phyloP scores from a whole-genome alignment of 345 rosid species.

The Arabis alpina region DNA sequence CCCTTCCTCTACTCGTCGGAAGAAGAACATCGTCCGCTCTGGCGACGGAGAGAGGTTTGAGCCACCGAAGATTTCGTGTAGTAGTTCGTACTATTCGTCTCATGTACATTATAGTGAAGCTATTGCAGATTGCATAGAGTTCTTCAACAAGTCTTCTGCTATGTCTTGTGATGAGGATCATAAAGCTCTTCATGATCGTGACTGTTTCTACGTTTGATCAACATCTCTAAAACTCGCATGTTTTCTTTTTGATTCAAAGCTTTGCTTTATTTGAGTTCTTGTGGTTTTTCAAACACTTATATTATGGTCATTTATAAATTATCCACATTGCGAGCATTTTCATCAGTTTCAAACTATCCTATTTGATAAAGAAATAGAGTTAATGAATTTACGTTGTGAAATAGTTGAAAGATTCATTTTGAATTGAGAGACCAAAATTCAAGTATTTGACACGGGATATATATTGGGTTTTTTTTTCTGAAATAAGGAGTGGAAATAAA shows the following conservation, averaged over 20 bases:
- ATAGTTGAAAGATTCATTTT: too few relatives aligned
- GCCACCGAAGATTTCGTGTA: slow-evolving; percentile 86
- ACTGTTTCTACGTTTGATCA: slow-evolving; percentile 44
- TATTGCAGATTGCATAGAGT: slow-evolving; percentile 95
- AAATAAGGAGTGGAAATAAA: neutral
- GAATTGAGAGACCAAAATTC: too few relatives aligned
- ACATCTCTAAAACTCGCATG: slow-evolving; percentile 1
- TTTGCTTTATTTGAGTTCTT: slow-evolving; percentile 20
- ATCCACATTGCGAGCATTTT: neutral
- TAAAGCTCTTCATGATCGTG: slow-evolving; percentile 53
- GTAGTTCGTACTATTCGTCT: slow-evolving; percentile 79
- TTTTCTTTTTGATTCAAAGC: slow-evolving; percentile 15
- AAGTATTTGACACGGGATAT: too few relatives aligned
- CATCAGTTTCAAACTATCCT: neutral
- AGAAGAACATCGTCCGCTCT: slow-evolving; percentile 13
- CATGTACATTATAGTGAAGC: slow-evolving; percentile 82
- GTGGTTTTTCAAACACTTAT: slow-evolving; percentile 17
- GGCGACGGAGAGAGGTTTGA: slow-evolving; percentile 52
- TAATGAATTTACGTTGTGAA: too few relatives aligned
- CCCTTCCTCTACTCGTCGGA: slow-evolving; percentile 44
- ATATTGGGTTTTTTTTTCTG: too few relatives aligned
- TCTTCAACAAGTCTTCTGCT: slow-evolving; percentile 82
- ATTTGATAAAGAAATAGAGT: too few relatives aligned
- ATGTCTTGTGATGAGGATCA: slow-evolving; percentile 58
- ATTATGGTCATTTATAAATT: neutral